Percentiles rank a stretch among this genome's conserved stretches.
These are phyloP conservation scores for Grifola frondosa DNA, from an alignment of 1,284 basidiomycete species.

Conservation along the genomic window DNA sequence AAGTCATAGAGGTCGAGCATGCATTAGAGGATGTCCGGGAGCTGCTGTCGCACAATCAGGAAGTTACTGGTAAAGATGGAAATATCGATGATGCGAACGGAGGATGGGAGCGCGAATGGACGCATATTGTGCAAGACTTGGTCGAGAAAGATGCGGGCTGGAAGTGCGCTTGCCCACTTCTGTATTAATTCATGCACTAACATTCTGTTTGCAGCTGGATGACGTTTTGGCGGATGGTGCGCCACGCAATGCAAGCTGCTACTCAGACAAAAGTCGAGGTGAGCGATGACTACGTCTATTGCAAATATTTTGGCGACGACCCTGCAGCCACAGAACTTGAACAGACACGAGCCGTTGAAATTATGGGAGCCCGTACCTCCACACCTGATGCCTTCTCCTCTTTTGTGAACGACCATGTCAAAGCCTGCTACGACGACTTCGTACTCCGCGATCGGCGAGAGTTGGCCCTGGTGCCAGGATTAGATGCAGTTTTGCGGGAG, in stretches of 20 bases:
- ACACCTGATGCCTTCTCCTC: conserved; percentile 19
- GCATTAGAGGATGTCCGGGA: conserved; percentile 32
- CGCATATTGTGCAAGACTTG: conserved; percentile 31
- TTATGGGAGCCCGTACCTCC: conserved; percentile 23
- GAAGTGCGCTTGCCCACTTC: conserved; percentile 25
- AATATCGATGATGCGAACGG: background rate
- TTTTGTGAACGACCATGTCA: conserved; percentile 18
- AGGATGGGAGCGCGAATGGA: conserved; percentile 28
- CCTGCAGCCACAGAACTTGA: background rate
- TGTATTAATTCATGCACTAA: background rate
- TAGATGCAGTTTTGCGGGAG: conserved; percentile 10
- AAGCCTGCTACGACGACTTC: conserved; percentile 25
- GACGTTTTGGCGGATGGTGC: conserved; percentile 33
- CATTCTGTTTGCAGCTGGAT: conserved; percentile 21
- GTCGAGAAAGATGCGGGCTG: conserved; percentile 36
- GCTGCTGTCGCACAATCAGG: conserved; percentile 19
- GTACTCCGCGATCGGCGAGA: conserved; percentile 18
- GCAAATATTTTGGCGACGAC: conserved; percentile 1
- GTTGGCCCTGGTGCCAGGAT: conserved; percentile 7
- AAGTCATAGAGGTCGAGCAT: conserved; percentile 30
- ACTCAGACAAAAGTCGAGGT: background rate
- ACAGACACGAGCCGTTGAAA: too few relatives aligned
- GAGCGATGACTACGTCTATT: conserved; percentile 2
- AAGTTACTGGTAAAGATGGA: too few relatives aligned
- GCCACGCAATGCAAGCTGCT: conserved; percentile 19